phyloP scores from a whole-genome alignment of 352 stramenopile species.

The Thraustochytrium sp. region DNA sequence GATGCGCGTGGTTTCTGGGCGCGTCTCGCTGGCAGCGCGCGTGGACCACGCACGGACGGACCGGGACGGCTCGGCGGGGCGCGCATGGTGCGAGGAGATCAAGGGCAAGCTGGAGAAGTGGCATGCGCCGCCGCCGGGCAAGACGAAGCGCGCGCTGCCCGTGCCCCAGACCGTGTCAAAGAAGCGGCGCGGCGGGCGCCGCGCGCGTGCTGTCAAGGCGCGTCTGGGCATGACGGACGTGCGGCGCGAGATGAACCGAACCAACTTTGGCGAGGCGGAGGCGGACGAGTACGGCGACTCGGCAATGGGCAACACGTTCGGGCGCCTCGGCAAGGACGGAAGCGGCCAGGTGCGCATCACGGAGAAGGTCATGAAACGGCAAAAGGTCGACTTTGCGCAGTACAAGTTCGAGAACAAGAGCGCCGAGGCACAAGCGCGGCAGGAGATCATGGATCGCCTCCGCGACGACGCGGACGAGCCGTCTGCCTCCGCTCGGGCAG shows the following conservation, averaged over 20 bases:
- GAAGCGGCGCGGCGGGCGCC: conserved; percentile 14
- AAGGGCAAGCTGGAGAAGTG: conserved; percentile 40
- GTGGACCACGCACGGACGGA: not conserved
- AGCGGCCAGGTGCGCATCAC: conserved; percentile 8
- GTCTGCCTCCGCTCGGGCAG: too few species aligned
- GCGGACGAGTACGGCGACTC: conserved; percentile 42
- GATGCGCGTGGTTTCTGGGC: conserved; percentile 21
- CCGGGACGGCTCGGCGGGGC: not conserved
- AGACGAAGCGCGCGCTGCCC: conserved; percentile 29
- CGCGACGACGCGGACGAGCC: not conserved
- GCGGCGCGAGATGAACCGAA: not conserved
- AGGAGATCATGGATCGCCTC: conserved; percentile 20
- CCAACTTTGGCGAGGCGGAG: conserved; percentile 32
- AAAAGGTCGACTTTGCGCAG: conserved; percentile 15
- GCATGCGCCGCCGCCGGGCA: conserved; percentile 34
- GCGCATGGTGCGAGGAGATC: conserved; percentile 15
- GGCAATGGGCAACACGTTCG: conserved; percentile 38
- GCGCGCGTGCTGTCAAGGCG: conserved; percentile 13
- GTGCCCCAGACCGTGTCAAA: conserved; percentile 7
- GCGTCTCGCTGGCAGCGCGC: conserved; percentile 35
- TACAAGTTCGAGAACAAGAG: not conserved
- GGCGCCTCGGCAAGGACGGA: conserved; percentile 30
- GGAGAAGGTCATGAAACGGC: not conserved
- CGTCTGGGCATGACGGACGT: conserved; percentile 9
- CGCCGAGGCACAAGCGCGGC: not conserved